These are phyloP conservation scores for Fusarium illudens DNA, from an alignment of 2,329 filamentous ascomycete species.

Conservation along the genomic window DNA sequence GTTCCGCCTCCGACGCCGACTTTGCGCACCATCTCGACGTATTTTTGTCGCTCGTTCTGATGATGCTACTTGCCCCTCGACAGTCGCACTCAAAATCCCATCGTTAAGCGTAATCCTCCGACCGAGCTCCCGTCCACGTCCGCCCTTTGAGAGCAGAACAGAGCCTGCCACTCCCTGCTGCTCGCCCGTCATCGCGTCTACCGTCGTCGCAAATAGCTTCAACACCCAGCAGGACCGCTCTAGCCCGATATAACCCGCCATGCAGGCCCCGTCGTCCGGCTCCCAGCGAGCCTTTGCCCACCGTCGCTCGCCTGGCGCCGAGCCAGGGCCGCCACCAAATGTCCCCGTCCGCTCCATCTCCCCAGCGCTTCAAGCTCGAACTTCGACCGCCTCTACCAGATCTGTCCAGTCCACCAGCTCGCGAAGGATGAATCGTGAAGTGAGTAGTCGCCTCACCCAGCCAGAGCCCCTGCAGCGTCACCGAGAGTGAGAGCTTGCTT, in stretches of 20 bases:
- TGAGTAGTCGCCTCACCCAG: constrained; percentile 34
- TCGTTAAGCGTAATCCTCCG: constrained; percentile 32
- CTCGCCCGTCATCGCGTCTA: neutral
- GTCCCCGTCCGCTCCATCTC: constrained; percentile 67
- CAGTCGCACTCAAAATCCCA: constrained; percentile 33
- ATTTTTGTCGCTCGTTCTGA: constrained; percentile 37
- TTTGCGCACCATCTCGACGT: constrained; percentile 12
- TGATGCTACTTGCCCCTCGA: constrained; percentile 42
- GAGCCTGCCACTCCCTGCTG: constrained; percentile 5
- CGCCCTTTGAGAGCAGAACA: neutral
- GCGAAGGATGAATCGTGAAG: constrained; percentile 47
- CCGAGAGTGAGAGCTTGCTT: no score
- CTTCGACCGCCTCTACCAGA: constrained; percentile 73
- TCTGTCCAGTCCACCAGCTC: constrained; percentile 56
- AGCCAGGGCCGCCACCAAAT: constrained; percentile 66
- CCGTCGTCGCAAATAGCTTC: constrained; percentile 5
- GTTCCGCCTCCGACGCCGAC: constrained; percentile 4
- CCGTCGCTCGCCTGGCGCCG: constrained; percentile 70
- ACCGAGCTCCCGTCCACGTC: constrained; percentile 16
- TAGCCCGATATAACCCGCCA: constrained; percentile 14
- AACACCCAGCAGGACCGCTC: neutral
- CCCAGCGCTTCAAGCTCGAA: constrained; percentile 68
- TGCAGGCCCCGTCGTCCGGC: constrained; percentile 40
- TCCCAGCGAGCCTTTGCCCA: constrained; percentile 63
- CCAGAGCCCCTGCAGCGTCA: neutral